Evolutionary conservation across 768 basidiomycete genomes (phyloP).

Genomic region (Podaxis sp.): DNA sequence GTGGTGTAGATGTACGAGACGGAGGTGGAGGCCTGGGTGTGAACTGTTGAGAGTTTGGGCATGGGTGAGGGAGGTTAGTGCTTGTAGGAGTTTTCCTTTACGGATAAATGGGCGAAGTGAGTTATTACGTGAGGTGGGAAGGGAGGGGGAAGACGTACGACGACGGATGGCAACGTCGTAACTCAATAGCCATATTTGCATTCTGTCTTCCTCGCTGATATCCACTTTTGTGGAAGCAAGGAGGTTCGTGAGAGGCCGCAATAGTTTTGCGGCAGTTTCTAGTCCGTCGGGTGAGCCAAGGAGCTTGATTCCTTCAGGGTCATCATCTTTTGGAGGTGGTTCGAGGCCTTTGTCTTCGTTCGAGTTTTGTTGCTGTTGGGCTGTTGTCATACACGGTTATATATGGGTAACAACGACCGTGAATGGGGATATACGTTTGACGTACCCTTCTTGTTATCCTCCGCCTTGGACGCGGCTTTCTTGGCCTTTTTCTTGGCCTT

Average conservation of each 20-base stretch:
- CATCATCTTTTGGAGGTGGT: constrained; percentile 66
- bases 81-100: constrained; percentile 80
- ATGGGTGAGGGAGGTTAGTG: constrained; percentile 61
- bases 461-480: constrained; percentile 63
- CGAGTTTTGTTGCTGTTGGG: constrained; percentile 30
- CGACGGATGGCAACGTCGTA: constrained; percentile 85
- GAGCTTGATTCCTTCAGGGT: constrained; percentile 79
- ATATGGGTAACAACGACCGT: not conserved
- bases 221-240: constrained; percentile 27
- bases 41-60: constrained; percentile 54
- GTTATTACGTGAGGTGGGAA: not conserved
- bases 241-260: constrained; percentile 60
- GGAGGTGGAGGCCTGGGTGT: constrained; percentile 69
- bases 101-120: not conserved
- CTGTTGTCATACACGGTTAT: constrained; percentile 17
- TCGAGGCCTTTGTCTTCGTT: constrained; percentile 77
- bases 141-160: constrained; percentile 48
- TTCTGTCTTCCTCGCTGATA: constrained; percentile 28
- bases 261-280: constrained; percentile 71
- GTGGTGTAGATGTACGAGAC: constrained; percentile 56
- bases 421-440: not conserved
- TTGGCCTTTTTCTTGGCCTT: constrained; percentile 88
- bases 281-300: constrained; percentile 63
- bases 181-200: constrained; percentile 70
- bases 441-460: constrained; percentile 70